These are phyloP conservation scores for Pseudozyma flocculosa DNA, from an alignment of 1,284 basidiomycete genomes.

Conservation along the genomic window DNA sequence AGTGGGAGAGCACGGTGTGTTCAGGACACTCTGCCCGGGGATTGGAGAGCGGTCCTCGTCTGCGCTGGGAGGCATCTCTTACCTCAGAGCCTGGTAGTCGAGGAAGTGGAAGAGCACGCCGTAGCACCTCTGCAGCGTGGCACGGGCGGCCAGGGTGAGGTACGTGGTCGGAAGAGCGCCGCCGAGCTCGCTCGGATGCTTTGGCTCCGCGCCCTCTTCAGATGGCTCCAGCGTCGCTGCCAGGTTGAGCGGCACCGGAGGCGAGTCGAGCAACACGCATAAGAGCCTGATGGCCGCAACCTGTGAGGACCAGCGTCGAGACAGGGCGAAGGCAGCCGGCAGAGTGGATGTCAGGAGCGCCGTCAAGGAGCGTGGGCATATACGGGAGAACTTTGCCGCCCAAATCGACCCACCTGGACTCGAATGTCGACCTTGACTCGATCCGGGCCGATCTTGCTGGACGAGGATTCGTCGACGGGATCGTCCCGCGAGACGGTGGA, in stretches of 20 bases:
- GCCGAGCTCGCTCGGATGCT: constrained; percentile 12
- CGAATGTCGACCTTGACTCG: constrained; percentile 27
- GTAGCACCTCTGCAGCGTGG: constrained; percentile 26
- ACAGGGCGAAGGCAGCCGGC: no score
- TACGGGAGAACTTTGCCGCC: no score
- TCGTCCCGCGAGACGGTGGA: constrained; percentile 2
- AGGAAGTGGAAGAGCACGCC: constrained; percentile 42
- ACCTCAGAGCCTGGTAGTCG: constrained; percentile 30
- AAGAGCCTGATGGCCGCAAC: constrained; percentile 26
- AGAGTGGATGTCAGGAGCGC: no score
- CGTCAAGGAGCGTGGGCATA: no score
- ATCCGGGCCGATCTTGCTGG: constrained; percentile 11
- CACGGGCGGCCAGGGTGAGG: constrained; percentile 25
- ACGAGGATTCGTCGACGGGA: constrained; percentile 3
- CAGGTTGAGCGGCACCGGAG: constrained; percentile 15
- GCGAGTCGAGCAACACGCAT: constrained; percentile 27
- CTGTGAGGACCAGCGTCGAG: no score
- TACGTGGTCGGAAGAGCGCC: constrained; percentile 30
- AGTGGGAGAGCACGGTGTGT: no score
- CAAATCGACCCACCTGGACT: constrained; percentile 9
- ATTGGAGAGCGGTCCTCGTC: no score
- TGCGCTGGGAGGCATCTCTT: no score
- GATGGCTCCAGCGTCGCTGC: constrained; percentile 22
- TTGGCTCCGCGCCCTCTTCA: constrained; percentile 13
- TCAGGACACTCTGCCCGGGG: no score